Percentiles rank a stretch among this genome's conserved stretches.
phyloP scores from a whole-genome alignment of 768 basidiomycete genomes.

The Termitomyces sp. region DNA sequence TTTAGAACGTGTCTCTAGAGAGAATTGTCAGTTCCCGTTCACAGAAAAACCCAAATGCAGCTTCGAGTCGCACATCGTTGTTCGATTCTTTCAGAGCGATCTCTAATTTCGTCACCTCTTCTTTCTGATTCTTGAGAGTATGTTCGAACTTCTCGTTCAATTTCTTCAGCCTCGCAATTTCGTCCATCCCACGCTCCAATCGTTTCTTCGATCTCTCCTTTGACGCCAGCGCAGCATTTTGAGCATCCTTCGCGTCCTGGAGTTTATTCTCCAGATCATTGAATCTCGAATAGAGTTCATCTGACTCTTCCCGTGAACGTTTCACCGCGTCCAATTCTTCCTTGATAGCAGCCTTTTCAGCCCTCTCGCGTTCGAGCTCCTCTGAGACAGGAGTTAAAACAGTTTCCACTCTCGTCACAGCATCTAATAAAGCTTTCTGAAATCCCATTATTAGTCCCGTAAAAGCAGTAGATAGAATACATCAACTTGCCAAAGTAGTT shows the following conservation, averaged over 20 bases:
- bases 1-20: slow-evolving; percentile 12
- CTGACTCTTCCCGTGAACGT: neutral
- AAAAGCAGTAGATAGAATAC: too few relatives aligned
- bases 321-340: neutral
- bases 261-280: neutral
- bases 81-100: slow-evolving; percentile 5
- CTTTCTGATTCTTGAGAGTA: slow-evolving; percentile 9
- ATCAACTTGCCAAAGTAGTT: slow-evolving; percentile 5
- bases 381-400: neutral
- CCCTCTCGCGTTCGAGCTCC: slow-evolving; percentile 10
- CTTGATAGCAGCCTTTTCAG: neutral
- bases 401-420: slow-evolving; percentile 4
- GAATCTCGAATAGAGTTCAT: neutral
- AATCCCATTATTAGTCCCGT: neutral
- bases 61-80: slow-evolving; percentile 13
- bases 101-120: slow-evolving; percentile 5
- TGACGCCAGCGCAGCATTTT: neutral
- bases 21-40: neutral
- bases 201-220: slow-evolving; percentile 4
- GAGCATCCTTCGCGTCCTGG: neutral
- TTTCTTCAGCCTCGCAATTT: slow-evolving; percentile 5
- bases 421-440: slow-evolving; percentile 9
- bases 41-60: neutral
- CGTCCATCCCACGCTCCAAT: neutral
- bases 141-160: slow-evolving; percentile 7